These are phyloP conservation scores for Fusarium sterilihyphosum DNA, from an alignment of 2,329 filamentous ascomycete genomes.

Conservation along the genomic window DNA sequence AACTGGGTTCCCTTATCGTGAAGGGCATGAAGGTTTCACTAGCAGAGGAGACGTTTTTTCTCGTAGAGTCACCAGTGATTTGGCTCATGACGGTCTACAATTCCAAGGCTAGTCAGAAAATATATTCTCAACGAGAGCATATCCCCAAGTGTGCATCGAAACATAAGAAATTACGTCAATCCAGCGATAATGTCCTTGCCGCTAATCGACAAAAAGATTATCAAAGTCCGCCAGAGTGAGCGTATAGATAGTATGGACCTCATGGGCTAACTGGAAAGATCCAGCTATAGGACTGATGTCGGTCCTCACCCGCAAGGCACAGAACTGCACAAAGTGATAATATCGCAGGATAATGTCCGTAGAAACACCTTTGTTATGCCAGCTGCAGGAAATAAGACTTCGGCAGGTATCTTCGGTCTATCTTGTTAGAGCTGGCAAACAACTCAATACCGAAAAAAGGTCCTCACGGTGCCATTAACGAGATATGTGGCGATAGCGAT, in stretches of 20 bases:
- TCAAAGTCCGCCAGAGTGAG: conserved; percentile 50
- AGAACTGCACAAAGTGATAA: conserved; percentile 45
- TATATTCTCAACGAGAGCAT: conserved; percentile 72
- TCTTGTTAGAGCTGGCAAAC: conserved; percentile 73
- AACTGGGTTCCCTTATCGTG: conserved; percentile 69
- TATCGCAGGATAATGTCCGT: conserved; percentile 73
- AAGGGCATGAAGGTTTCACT: conserved; percentile 66
- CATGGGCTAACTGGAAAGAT: conserved; percentile 61
- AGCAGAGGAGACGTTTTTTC: conserved; percentile 69
- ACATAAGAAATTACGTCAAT: conserved; percentile 55
- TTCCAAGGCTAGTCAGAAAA: conserved; percentile 72
- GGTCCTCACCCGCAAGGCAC: background rate
- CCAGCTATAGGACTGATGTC: conserved; percentile 46
- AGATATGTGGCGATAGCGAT: conserved; percentile 67
- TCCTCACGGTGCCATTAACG: conserved; percentile 76
- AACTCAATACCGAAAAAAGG: conserved; percentile 70
- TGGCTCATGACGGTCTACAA: conserved; percentile 68
- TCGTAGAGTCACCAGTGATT: conserved; percentile 68
- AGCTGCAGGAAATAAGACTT: conserved; percentile 83
- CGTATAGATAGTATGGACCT: conserved; percentile 60
- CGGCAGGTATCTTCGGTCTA: conserved; percentile 80
- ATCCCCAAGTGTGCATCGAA: conserved; percentile 64
- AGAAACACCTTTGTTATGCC: conserved; percentile 77
- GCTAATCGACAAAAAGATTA: conserved; percentile 71
- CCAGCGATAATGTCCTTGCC: conserved; percentile 76